Percentiles rank a stretch among this genome's conserved stretches.
phyloP scores from a whole-genome alignment of 2,329 filamentous ascomycete species.

The Leptographium wingfieldii region DNA sequence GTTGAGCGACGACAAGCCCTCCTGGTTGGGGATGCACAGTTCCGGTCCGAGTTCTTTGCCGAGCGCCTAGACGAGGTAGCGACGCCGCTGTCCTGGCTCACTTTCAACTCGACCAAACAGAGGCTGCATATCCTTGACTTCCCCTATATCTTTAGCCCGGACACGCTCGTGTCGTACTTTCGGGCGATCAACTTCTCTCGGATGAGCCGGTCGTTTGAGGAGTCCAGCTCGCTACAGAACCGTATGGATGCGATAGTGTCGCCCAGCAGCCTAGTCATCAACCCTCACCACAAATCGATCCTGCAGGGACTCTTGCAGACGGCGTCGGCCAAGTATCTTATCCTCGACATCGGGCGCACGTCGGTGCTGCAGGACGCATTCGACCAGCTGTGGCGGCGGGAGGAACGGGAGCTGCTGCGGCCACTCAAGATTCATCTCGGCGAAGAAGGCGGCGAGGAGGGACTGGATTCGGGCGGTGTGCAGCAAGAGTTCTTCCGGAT shows the following conservation, averaged over 20 bases:
- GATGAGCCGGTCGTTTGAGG: conserved; percentile 72
- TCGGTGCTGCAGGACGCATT: conserved; percentile 62
- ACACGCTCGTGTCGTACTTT: conserved; percentile 69
- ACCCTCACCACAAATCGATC: conserved; percentile 45
- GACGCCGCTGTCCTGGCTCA: conserved; percentile 61
- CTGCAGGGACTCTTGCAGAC: conserved; percentile 51
- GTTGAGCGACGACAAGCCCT: conserved; percentile 52
- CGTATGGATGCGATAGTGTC: conserved; percentile 44
- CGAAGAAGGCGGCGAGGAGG: conserved; percentile 71
- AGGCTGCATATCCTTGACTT: conserved; percentile 66
- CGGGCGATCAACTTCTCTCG: conserved; percentile 74
- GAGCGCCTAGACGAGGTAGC: conserved; percentile 64
- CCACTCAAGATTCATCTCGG: conserved; percentile 84
- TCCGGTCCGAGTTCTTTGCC: conserved; percentile 62
- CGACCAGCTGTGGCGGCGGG: conserved; percentile 79
- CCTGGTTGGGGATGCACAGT: conserved; percentile 54
- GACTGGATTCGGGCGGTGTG: conserved; percentile 86
- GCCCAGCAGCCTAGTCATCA: conserved; percentile 40
- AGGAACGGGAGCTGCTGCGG: conserved; percentile 67
- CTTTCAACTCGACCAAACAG: conserved; percentile 46
- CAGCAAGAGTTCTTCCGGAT: conserved; percentile 94
- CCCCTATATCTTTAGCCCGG: conserved; percentile 64
- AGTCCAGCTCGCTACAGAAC: conserved; percentile 45
- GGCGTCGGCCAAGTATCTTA: conserved; percentile 56
- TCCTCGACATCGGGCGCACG: conserved; percentile 55